A percentile compares a stretch with the other conserved stretches of the same genome.
These are phyloP conservation scores for Coix lacrymajobi DNA, from an alignment of 176 grass and related monocot species.

Conservation along the genomic window DNA sequence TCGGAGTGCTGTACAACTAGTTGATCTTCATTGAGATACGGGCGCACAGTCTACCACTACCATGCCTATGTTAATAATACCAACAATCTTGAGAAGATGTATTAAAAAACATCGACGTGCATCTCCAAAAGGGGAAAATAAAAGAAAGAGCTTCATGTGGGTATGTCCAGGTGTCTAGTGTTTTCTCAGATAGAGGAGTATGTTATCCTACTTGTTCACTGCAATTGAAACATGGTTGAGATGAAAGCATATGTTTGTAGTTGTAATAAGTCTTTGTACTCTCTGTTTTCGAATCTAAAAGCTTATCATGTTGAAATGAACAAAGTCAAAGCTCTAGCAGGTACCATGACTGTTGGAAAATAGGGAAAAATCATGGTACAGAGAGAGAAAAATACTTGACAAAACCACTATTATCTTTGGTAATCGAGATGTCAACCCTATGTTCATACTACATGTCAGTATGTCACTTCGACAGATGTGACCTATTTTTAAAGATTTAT, in stretches of 20 bases:
- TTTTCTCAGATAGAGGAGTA: neutral
- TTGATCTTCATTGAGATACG: neutral
- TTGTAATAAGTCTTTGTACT: neutral
- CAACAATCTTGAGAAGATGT: constrained; percentile 5
- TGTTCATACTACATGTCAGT: neutral
- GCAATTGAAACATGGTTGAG: neutral
- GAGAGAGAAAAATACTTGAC: neutral
- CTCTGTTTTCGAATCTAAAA: neutral
- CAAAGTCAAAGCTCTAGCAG: neutral
- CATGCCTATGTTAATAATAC: neutral
- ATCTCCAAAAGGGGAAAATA: neutral
- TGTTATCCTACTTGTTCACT: neutral
- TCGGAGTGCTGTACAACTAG: neutral
- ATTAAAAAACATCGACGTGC: neutral
- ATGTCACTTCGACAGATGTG: neutral
- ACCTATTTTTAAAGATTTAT: neutral
- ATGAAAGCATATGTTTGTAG: neutral
- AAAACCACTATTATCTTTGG: neutral
- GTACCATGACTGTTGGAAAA: neutral
- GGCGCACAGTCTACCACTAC: neutral
- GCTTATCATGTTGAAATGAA: neutral
- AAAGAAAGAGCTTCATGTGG: neutral
- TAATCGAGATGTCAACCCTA: neutral
- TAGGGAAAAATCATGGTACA: neutral
- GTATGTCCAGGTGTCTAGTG: neutral